phyloP scores from a whole-genome alignment of 2,329 filamentous ascomycete species.

The Phialophora verrucosa region DNA sequence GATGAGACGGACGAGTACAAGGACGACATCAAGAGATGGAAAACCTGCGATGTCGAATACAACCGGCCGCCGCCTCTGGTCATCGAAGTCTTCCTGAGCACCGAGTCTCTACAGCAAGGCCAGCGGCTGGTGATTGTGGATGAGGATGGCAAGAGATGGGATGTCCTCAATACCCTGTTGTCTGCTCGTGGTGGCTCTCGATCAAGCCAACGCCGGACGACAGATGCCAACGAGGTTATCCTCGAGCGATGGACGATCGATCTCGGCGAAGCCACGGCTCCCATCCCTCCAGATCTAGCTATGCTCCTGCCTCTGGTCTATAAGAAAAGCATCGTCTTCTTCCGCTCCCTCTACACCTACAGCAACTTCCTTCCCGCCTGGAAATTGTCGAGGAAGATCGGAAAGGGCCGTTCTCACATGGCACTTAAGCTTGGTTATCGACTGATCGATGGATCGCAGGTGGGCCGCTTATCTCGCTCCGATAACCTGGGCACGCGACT shows the following conservation, averaged over 20 bases:
- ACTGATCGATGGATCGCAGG: slow-evolving; percentile 66
- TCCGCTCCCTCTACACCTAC: slow-evolving; percentile 83
- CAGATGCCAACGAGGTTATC: slow-evolving; percentile 70
- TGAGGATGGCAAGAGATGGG: slow-evolving; percentile 88
- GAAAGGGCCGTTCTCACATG: slow-evolving; percentile 69
- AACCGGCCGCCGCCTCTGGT: slow-evolving; percentile 81
- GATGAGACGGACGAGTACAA: slow-evolving; percentile 88
- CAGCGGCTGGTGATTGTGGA: slow-evolving; percentile 88
- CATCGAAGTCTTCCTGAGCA: slow-evolving; percentile 89
- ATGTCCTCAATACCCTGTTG: slow-evolving; percentile 78
- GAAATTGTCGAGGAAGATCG: slow-evolving; percentile 78
- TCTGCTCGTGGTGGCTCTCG: slow-evolving; percentile 52
- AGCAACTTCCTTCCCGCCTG: slow-evolving; percentile 83
- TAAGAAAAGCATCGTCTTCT: slow-evolving; percentile 95
- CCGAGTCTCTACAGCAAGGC: slow-evolving; percentile 76
- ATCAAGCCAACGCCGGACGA: slow-evolving; percentile 42
- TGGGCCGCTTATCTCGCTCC: slow-evolving; percentile 56
- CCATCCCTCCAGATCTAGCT: slow-evolving; percentile 53
- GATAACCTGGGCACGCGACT: slow-evolving; percentile 76
- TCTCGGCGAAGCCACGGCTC: slow-evolving; percentile 66
- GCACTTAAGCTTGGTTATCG: slow-evolving; percentile 78
- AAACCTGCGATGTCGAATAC: slow-evolving; percentile 74
- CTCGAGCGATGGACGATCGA: slow-evolving; percentile 91
- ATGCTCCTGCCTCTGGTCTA: slow-evolving; percentile 82
- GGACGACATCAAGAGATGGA: slow-evolving; percentile 83